These are phyloP conservation scores for Hypholoma sublateritium DNA, from an alignment of 768 basidiomycete species.

Conservation along the genomic window DNA sequence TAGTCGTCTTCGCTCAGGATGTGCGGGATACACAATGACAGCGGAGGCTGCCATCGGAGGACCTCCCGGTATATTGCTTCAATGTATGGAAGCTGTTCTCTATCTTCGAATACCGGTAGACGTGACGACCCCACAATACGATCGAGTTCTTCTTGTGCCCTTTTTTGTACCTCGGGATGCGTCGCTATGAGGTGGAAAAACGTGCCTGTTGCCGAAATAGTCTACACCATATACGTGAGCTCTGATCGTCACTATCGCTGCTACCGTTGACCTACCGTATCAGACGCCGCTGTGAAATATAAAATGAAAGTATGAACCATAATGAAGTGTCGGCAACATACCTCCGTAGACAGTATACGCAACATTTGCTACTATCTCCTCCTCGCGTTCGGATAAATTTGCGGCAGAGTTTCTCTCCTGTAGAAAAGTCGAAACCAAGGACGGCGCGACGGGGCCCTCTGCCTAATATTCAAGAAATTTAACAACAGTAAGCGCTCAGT, in stretches of 20 bases:
- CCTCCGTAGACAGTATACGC: conserved; percentile 14
- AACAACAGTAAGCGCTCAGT: too few species aligned
- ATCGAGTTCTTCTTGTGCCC: conserved; percentile 43
- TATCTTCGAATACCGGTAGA: conserved; percentile 32
- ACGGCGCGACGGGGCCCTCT: not conserved
- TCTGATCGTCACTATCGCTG: too few species aligned
- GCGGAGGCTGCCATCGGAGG: conserved; percentile 2
- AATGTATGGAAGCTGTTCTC: conserved; percentile 35
- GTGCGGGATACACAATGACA: conserved; percentile 21
- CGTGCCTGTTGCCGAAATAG: conserved; percentile 25
- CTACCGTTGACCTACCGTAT: not conserved
- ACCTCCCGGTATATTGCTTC: conserved; percentile 16
- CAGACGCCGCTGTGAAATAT: not conserved
- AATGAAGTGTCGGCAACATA: not conserved
- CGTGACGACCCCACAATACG: conserved; percentile 29
- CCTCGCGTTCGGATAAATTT: not conserved
- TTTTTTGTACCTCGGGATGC: conserved; percentile 33
- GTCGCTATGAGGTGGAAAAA: conserved; percentile 41
- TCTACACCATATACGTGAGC: conserved; percentile 14
- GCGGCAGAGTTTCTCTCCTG: not conserved
- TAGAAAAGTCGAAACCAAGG: not conserved
- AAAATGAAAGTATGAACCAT: not conserved
- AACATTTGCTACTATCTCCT: conserved; percentile 1
- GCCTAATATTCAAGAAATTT: not conserved
- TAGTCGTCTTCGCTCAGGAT: conserved; percentile 34